A percentile compares a stretch with the other conserved stretches of the same genome.
Evolutionary conservation across 768 basidiomycete species (phyloP).

Genomic region (Amanita molliuscula): DNA sequence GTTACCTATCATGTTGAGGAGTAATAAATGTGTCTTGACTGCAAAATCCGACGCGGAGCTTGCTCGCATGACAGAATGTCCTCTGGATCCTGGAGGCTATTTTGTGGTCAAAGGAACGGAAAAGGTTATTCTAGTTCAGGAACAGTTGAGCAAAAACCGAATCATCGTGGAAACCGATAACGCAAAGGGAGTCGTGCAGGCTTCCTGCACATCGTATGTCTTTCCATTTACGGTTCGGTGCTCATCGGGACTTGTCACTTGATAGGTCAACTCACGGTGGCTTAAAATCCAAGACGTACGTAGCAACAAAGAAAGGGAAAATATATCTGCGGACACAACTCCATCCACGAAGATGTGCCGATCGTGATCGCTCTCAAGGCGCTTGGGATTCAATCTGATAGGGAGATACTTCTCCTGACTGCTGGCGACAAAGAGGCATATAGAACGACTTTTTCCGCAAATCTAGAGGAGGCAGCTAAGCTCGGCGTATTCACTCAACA

Average conservation of each 20-base stretch:
- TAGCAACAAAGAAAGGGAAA: slow-evolving; percentile 87
- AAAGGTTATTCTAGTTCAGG: slow-evolving; percentile 98
- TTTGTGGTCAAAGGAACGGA: slow-evolving; percentile 99
- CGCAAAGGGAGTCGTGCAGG: slow-evolving; percentile 84
- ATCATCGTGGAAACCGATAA: slow-evolving; percentile 96
- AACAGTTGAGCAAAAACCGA: slow-evolving; percentile 97
- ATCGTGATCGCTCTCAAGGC: slow-evolving; percentile 96
- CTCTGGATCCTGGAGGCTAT: slow-evolving; percentile 97
- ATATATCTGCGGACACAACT: slow-evolving; percentile 98
- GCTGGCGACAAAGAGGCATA: slow-evolving; percentile 88
- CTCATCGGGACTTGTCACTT: slow-evolving; percentile 1
- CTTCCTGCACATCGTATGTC: slow-evolving; percentile 91
- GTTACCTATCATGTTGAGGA: slow-evolving; percentile 92
- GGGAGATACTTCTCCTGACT: slow-evolving; percentile 90
- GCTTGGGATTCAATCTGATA: slow-evolving; percentile 92
- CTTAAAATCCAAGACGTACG: slow-evolving; percentile 95
- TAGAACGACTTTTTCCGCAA: slow-evolving; percentile 78
- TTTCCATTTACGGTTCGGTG: slow-evolving; percentile 1
- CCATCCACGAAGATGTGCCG: slow-evolving; percentile 93
- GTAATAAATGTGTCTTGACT: slow-evolving; percentile 88
- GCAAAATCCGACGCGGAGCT: slow-evolving; percentile 69
- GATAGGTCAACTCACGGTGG: slow-evolving; percentile 70
- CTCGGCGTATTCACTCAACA: slow-evolving; percentile 85
- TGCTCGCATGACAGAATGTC: slow-evolving; percentile 95
- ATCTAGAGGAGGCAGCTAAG: slow-evolving; percentile 89